phyloP scores from a whole-genome alignment of 345 rosid species.

The Brassica rapa region DNA sequence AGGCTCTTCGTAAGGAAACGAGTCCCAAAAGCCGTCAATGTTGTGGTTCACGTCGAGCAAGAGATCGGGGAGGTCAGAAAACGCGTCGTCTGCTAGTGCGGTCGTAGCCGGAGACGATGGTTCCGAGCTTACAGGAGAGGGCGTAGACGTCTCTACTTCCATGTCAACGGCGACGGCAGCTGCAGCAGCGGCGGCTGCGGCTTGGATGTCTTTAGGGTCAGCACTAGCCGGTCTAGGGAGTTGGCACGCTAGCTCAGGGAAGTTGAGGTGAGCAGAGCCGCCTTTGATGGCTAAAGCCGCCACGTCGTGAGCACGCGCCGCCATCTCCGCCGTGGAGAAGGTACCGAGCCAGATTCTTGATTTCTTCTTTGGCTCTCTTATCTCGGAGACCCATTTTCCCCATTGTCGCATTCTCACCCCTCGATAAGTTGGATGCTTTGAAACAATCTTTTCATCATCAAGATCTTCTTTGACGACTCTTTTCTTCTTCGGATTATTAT shows the following conservation, averaged over 20 bases:
- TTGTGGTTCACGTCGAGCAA: conserved; percentile 43
- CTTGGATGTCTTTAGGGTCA: conserved; percentile 85
- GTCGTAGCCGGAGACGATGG: conserved; percentile 31
- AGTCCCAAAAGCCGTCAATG: conserved; percentile 51
- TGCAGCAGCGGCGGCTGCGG: conserved; percentile 81
- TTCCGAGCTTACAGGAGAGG: conserved; percentile 29
- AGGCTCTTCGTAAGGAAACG: conserved; percentile 31
- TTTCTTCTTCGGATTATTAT: conserved; percentile 23
- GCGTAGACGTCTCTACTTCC: conserved; percentile 26
- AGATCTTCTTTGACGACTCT: conserved; percentile 16
- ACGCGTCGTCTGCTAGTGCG: conserved; percentile 54
- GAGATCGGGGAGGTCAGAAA: conserved; percentile 73
- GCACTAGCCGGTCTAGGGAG: conserved; percentile 79
- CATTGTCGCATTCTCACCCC: conserved; percentile 94
- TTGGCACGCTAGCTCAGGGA: conserved; percentile 72
- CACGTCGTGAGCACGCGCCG: conserved; percentile 98
- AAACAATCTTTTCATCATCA: conserved; percentile 28
- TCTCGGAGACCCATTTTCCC: conserved; percentile 99
- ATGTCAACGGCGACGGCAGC: neutral
- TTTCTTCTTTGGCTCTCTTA: conserved; percentile 91
- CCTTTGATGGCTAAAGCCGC: conserved; percentile 90
- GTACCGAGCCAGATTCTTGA: conserved; percentile 97
- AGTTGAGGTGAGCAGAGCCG: conserved; percentile 77
- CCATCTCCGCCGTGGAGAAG: conserved; percentile 89
- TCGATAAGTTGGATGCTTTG: conserved; percentile 64